Conservation (phyloP, 192 early-diverging fungal genomes). For the Rhizophlyctis rosea region DNA sequence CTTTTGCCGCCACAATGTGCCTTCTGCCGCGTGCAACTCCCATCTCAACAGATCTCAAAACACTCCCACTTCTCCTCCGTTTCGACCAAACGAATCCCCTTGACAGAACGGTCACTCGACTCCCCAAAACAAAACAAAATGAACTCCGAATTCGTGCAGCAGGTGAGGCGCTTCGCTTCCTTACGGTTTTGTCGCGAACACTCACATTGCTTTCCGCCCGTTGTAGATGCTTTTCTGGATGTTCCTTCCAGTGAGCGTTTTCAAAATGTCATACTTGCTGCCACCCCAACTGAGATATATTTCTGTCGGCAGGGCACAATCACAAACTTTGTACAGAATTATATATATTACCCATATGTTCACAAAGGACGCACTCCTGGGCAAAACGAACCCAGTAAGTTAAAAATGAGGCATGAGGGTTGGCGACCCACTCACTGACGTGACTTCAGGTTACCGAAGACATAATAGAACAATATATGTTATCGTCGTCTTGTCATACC, state of each 20-base stretch:
- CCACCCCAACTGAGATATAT: background rate
- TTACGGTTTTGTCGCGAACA: background rate
- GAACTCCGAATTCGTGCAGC: background rate
- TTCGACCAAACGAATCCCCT: too few relatives aligned
- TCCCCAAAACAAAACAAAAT: too few relatives aligned
- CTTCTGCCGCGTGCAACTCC: too few relatives aligned
- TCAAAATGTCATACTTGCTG: background rate
- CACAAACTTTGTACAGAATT: slow-evolving; percentile 28
- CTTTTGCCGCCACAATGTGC: too few relatives aligned
- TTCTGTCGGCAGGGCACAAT: slow-evolving; percentile 12
- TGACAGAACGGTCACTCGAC: too few relatives aligned
- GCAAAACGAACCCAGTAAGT: slow-evolving; percentile 2
- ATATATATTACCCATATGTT: slow-evolving; percentile 13
- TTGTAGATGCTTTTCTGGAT: slow-evolving; percentile 31
- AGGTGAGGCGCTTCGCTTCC: background rate
- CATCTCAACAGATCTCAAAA: too few relatives aligned
- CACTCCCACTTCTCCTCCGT: too few relatives aligned
- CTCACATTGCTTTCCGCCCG: background rate
- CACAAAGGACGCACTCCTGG: background rate
- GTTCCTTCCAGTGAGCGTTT: slow-evolving; percentile 24
- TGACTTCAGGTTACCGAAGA: slow-evolving; percentile 5
- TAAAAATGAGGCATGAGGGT: background rate
- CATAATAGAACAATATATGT: slow-evolving; percentile 36
- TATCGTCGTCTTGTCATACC: slow-evolving; percentile 28
- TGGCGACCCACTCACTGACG: background rate